These are phyloP conservation scores for Rhizopogon vesiculosus DNA, from an alignment of 768 basidiomycete genomes.

Conservation along the genomic window DNA sequence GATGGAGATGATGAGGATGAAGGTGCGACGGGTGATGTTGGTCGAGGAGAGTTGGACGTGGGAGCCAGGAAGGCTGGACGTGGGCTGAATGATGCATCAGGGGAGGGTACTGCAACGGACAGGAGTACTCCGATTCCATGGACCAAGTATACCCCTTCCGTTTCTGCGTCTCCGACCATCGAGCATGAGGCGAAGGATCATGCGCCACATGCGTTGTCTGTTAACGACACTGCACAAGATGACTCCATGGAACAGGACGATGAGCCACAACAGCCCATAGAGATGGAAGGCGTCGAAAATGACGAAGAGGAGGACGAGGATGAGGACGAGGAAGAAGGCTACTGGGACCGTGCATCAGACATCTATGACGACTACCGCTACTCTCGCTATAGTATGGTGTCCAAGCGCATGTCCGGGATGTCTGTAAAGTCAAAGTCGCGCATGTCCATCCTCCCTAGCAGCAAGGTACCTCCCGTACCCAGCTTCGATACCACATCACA, in stretches of 20 bases:
- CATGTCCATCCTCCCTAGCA: constrained; percentile 9
- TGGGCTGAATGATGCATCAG: constrained; percentile 4
- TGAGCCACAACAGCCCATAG: neutral
- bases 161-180: constrained; percentile 9
- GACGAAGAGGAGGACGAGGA: constrained; percentile 14
- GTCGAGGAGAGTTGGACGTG: neutral
- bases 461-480: constrained; percentile 23
- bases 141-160: constrained; percentile 25
- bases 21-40: constrained; percentile 12
- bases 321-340: constrained; percentile 29
- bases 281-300: neutral
- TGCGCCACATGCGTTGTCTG: neutral
- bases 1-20: constrained; percentile 14
- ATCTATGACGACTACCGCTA: constrained; percentile 83
- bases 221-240: neutral
- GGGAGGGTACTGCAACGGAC: neutral
- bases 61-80: constrained; percentile 1
- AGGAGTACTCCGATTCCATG: constrained; percentile 16
- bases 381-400: constrained; percentile 53
- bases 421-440: constrained; percentile 23
- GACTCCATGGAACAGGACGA: neutral
- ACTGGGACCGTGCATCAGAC: constrained; percentile 68
- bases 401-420: constrained; percentile 18
- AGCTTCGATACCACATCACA: constrained; percentile 1
- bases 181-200: neutral